Conservation (phyloP, 176 grass and related monocot genomes). For the Oropetium thomaeum region DNA sequence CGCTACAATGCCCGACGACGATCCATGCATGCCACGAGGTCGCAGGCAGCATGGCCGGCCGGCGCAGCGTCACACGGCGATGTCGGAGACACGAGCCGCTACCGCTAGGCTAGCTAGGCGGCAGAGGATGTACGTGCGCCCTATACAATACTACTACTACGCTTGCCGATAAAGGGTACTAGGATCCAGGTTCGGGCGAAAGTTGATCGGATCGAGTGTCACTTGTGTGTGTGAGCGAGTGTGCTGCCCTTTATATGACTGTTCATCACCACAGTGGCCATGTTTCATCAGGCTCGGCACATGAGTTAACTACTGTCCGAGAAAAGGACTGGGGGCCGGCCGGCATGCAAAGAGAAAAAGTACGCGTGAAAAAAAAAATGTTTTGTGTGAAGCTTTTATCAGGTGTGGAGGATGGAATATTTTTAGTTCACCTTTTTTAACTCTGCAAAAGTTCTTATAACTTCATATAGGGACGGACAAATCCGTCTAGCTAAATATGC, state of each 20-base stretch:
- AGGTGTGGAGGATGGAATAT: too few relatives aligned
- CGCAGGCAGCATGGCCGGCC: neutral
- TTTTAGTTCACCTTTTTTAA: too few relatives aligned
- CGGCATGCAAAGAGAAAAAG: neutral
- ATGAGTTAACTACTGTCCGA: neutral
- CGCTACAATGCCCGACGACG: conserved; percentile 27
- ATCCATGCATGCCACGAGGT: neutral
- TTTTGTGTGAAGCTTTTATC: neutral
- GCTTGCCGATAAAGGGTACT: conserved; percentile 11
- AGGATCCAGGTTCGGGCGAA: conserved; percentile 39
- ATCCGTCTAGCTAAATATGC: too few relatives aligned
- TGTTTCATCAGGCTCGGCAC: conserved; percentile 7
- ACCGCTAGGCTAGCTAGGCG: neutral
- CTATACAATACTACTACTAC: too few relatives aligned
- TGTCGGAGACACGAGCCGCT: neutral
- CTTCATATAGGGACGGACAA: too few relatives aligned
- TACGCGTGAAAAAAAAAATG: neutral
- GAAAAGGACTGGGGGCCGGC: neutral
- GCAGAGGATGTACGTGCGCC: neutral
- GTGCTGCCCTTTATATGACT: conserved; percentile 38
- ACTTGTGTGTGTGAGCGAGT: neutral
- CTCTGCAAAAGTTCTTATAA: too few relatives aligned
- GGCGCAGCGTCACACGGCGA: conserved; percentile 23
- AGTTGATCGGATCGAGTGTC: conserved; percentile 7
- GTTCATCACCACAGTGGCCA: conserved; percentile 12